These are phyloP conservation scores for Citrus unshiu DNA, from an alignment of 345 rosid species.

Conservation along the genomic window DNA sequence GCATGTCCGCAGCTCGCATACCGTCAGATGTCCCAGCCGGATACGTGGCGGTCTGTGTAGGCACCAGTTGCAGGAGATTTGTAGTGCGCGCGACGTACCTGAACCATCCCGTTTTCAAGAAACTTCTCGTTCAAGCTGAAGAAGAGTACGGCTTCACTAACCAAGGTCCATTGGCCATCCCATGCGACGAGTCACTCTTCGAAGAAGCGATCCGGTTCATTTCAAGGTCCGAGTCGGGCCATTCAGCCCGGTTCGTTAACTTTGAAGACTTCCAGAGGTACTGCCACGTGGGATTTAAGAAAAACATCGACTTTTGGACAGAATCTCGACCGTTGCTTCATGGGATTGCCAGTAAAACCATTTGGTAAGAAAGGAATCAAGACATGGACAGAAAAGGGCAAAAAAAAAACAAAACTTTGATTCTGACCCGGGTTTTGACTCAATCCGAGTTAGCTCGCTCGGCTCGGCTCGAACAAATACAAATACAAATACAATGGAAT, in stretches of 20 bases:
- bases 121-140: conserved; percentile 68
- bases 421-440: conserved; percentile 37
- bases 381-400: not conserved
- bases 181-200: conserved; percentile 84
- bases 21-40: conserved; percentile 94
- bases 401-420: not conserved
- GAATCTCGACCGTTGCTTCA: conserved; percentile 84
- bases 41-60: conserved; percentile 85
- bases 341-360: conserved; percentile 41
- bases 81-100: conserved; percentile 85
- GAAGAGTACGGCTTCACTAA: conserved; percentile 82
- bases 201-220: conserved; percentile 72
- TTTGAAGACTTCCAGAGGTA: conserved; percentile 56
- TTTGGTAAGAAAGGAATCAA: conserved; percentile 32
- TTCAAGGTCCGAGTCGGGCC: conserved; percentile 56
- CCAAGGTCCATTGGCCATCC: conserved; percentile 81
- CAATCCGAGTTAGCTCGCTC: conserved; percentile 19
- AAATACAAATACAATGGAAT: not conserved
- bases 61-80: conserved; percentile 57
- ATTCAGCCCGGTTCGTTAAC: conserved; percentile 40
- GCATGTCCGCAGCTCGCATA: conserved; percentile 48
- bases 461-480: not conserved
- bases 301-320: conserved; percentile 49
- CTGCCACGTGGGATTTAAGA: conserved; percentile 49
- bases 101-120: conserved; percentile 80